Base-by-base conservation (phyloP, 2,329 filamentous ascomycete genomes). In the Sphaerulina populicola region DNA sequence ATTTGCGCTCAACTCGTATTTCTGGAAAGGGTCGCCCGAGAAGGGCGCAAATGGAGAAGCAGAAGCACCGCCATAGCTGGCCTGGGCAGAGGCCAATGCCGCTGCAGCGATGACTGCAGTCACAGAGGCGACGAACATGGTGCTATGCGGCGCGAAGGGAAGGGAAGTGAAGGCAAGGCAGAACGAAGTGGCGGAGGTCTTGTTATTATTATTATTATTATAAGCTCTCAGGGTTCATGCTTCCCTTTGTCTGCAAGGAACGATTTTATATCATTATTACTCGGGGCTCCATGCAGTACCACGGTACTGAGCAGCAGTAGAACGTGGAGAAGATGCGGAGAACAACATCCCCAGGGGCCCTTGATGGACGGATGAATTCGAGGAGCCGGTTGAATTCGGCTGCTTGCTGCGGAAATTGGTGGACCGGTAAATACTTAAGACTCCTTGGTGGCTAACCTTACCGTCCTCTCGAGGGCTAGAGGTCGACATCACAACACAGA, bases 1-100 rank as follows among this genome's bases (percentile, higher is more conserved):
- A 2, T 60, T 46, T n/a, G 61, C 62, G 33, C 47, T 57, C 30
- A 64, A 38, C 18, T 52, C 47, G 47, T 62, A 62, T 39, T 62
- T 60, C 47, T 60, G 15, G 53, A 65, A 64, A 7, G 60, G 56
- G 43, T 64, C 50, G 37, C 62, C 62, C 0, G 62, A 60, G 58
- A 65, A 65, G 9, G 62, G 55, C 12, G 61, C 59, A 53, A 58
- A 58, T 8, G 56, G 49, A 15, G 51, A 39, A 33, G 15, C 41
- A 18, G 46, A 40, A 29, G 49, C 43, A 15, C 45, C 38, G 15
- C 51, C 57, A 39, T 54, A 57, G 14, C 47, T 47, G 12, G 43
- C 52, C 30, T 60, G 54, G 18, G 61, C 62, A 30, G 49, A 44
- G 7, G 55, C 56, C 11, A 57, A 29, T 2, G 57, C 53, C 21